phyloP scores from a whole-genome alignment of 208 protist species.

The Leishmania major region DNA sequence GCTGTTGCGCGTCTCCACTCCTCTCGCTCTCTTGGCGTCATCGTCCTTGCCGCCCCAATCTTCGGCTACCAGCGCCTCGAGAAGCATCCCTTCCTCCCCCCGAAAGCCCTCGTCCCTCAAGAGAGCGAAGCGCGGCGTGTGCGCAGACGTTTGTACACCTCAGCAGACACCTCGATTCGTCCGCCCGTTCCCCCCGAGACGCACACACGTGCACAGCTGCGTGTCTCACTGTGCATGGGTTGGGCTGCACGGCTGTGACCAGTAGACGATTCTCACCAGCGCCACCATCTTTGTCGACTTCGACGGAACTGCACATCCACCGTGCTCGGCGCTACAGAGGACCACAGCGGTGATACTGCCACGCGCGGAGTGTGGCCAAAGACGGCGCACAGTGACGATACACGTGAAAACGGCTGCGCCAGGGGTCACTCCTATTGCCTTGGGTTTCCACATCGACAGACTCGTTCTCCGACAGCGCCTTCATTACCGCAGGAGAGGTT shows the following conservation, averaged over 20 bases:
- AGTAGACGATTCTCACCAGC: neutral
- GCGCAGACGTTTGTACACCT: neutral
- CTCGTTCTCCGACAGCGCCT: constrained; percentile 9
- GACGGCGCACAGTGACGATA: neutral
- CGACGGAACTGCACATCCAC: neutral
- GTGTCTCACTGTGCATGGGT: neutral
- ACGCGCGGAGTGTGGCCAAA: neutral
- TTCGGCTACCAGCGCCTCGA: neutral
- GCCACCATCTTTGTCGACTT: neutral
- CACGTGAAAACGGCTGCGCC: neutral
- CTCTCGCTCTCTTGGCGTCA: neutral
- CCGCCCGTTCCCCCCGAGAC: neutral
- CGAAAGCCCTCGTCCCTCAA: neutral
- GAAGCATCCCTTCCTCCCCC: neutral
- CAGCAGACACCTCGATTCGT: neutral
- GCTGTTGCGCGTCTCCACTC: neutral
- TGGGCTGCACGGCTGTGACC: neutral
- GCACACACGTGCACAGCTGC: neutral
- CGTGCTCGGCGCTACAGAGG: neutral
- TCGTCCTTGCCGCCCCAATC: neutral
- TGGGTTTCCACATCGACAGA: constrained; percentile 2
- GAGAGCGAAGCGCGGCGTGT: neutral
- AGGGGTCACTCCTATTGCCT: neutral
- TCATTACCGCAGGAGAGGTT: neutral
- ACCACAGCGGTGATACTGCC: neutral